Percentiles rank a stretch among this genome's conserved stretches.
phyloP scores from a whole-genome alignment of 1,284 basidiomycete species.

The Ustilago curta region DNA sequence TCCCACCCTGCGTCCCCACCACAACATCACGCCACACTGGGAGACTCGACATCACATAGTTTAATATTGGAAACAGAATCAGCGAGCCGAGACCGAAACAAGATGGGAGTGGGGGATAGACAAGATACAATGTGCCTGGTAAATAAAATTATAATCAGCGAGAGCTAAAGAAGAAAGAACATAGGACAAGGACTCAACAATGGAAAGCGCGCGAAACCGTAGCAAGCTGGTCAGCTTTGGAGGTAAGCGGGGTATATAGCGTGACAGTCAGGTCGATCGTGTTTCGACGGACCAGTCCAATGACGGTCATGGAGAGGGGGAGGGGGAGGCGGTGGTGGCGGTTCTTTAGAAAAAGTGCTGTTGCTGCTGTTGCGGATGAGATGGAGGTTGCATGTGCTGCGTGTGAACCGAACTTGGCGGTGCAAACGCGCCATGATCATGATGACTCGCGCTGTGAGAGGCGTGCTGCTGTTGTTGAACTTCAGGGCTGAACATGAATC shows the following conservation, averaged over 20 bases:
- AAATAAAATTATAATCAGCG: not conserved
- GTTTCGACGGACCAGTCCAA: not conserved
- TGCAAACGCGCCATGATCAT: conserved; percentile 9
- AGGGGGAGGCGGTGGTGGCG: conserved; percentile 7
- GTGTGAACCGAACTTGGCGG: conserved; percentile 4
- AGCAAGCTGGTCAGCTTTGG: conserved; percentile 6
- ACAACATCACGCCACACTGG: not conserved
- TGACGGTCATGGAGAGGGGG: too few relatives aligned
- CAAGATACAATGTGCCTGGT: not conserved
- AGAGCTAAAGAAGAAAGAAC: not conserved
- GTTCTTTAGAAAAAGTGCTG: conserved; percentile 34
- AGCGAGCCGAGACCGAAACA: not conserved
- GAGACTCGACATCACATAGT: not conserved
- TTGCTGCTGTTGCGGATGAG: conserved; percentile 28
- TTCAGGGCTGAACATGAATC: conserved; percentile 24
- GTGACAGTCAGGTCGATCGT: not conserved
- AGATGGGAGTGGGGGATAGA: not conserved
- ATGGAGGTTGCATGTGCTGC: conserved; percentile 19
- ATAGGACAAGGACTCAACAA: not conserved
- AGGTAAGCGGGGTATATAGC: conserved; percentile 9
- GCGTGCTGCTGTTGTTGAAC: conserved; percentile 1
- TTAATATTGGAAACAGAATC: not conserved
- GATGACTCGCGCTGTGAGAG: conserved; percentile 17
- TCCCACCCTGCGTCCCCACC: too few relatives aligned
- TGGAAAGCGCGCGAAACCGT: not conserved